Evolutionary conservation across 2,329 filamentous ascomycete genomes (phyloP), one percentile per base, ranked within the genome.

Genomic region (Trichoderma hamatum): DNA sequence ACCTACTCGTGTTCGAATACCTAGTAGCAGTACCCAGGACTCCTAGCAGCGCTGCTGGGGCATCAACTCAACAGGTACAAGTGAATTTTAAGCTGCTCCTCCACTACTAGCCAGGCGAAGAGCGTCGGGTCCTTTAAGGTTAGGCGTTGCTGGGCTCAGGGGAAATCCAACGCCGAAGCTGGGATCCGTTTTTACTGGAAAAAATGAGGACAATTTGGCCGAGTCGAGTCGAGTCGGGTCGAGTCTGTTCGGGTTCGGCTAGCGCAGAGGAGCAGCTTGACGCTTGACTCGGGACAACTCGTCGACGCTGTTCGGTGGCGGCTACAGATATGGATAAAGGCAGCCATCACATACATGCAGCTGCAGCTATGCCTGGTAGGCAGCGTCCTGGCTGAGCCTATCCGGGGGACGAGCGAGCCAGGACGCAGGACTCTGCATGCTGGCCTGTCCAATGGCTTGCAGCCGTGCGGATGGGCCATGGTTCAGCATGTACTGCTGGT

Each of bases 71-170:
- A 7, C 51, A 16, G 51, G 51, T 9, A 54, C 24, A 14, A 16
- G 5, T 28, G 51, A 28, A 28, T 19, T 52, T 55, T 28, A 21
- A 36, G n/a, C 43, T 36, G 24, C 49, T 55, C 34, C n/a, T n/a
- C n/a, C n/a, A n/a, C n/a, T n/a, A n/a, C n/a, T n/a, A 30, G 52
- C 63, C 28, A 39, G 32, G 21, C n/a, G 39, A 67, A 13, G 13
- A 26, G 16, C 10, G 21, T n/a, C 19, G 16, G 5, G 21, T n/a
- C 19, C 5, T 43, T 54, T 54, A 56, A 56, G 21, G 32, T 66
- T 60, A 56, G 16, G 32, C 65, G 34, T 52, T 54, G 32, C 60
- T 69, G 61, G 61, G 13, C 43, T 65, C 61, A 65, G 68, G 68
- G 61, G 68, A 14, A 34, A 26, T 2, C 30, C 52, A 28, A 32